Evolutionary conservation across 2,329 filamentous ascomycete genomes (phyloP).

Genomic region (Blastomyces emzantsi): DNA sequence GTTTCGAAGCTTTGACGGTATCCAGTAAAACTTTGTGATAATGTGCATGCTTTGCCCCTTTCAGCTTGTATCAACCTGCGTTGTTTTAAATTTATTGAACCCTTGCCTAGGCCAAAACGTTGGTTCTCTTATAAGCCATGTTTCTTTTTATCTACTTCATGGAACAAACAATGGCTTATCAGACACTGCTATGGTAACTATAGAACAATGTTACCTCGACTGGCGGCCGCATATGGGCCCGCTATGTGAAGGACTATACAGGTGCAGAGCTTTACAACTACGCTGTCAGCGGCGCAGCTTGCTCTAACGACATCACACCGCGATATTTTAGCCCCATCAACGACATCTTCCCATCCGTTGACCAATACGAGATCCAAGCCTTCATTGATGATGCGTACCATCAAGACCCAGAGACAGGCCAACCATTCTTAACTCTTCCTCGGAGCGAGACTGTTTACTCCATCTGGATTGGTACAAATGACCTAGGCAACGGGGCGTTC

Average conservation of each 20-base stretch:
- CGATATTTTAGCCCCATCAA: constrained; percentile 46
- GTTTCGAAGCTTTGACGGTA: neutral
- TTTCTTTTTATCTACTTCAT: neutral
- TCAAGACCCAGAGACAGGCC: constrained; percentile 12
- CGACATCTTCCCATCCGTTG: constrained; percentile 51
- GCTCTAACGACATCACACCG: constrained; percentile 58
- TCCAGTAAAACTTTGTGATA: neutral
- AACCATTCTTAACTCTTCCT: constrained; percentile 34
- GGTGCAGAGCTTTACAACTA: constrained; percentile 52
- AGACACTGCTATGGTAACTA: neutral
- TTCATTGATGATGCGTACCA: constrained; percentile 25
- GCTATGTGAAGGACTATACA: constrained; percentile 54
- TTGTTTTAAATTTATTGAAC: neutral
- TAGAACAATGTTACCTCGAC: constrained; percentile 47
- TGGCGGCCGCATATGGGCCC: constrained; percentile 60
- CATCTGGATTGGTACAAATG: constrained; percentile 76
- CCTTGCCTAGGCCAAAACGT: neutral
- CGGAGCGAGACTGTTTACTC: constrained; percentile 59
- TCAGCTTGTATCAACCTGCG: neutral
- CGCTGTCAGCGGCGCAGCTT: constrained; percentile 63
- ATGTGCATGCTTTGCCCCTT: neutral
- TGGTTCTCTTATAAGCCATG: neutral
- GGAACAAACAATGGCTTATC: neutral
- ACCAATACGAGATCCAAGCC: constrained; percentile 51
- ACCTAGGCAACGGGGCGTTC: constrained; percentile 58